phyloP scores from a whole-genome alignment of 768 basidiomycete species.

The Amanita pallidorosea region DNA sequence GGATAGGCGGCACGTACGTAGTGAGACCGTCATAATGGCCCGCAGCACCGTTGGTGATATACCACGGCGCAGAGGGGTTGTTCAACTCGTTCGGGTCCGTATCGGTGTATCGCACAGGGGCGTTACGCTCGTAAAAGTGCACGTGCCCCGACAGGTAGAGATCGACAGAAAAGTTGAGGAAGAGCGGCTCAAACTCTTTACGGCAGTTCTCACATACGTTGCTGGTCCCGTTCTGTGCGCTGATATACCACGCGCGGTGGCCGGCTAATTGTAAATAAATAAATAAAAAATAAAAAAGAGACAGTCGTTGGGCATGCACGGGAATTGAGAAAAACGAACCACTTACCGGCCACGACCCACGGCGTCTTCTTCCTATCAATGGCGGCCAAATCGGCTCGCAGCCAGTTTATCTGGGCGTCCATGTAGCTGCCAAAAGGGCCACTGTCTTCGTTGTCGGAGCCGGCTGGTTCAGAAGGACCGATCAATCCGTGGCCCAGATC shows the following conservation, averaged over 20 bases:
- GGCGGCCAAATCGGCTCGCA: constrained; percentile 8
- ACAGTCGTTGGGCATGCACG: not conserved
- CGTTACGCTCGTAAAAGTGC: constrained; percentile 9
- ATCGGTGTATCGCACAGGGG: constrained; percentile 8
- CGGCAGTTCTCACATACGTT: constrained; percentile 8
- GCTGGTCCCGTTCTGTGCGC: not conserved
- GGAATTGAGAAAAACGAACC: not conserved
- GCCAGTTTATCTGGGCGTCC: constrained; percentile 12
- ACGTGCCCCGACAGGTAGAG: constrained; percentile 10
- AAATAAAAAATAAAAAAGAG: too few species aligned
- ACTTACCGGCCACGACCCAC: constrained; percentile 9
- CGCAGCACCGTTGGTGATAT: constrained; percentile 12
- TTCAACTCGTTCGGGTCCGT: constrained; percentile 10
- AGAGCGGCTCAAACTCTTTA: constrained; percentile 7
- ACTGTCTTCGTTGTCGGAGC: constrained; percentile 8
- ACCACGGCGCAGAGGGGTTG: constrained; percentile 12
- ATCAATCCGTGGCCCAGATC: constrained; percentile 11
- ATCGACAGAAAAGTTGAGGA: constrained; percentile 9
- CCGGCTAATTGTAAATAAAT: too few species aligned
- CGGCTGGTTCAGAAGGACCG: constrained; percentile 11
- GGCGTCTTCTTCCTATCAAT: constrained; percentile 13
- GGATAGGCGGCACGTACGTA: constrained; percentile 1
- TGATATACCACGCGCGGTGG: constrained; percentile 10
- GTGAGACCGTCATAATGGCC: constrained; percentile 14
- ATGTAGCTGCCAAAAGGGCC: constrained; percentile 12